Base-by-base conservation (phyloP, 805 yeast genomes). In the Yarrowia deformans region DNA sequence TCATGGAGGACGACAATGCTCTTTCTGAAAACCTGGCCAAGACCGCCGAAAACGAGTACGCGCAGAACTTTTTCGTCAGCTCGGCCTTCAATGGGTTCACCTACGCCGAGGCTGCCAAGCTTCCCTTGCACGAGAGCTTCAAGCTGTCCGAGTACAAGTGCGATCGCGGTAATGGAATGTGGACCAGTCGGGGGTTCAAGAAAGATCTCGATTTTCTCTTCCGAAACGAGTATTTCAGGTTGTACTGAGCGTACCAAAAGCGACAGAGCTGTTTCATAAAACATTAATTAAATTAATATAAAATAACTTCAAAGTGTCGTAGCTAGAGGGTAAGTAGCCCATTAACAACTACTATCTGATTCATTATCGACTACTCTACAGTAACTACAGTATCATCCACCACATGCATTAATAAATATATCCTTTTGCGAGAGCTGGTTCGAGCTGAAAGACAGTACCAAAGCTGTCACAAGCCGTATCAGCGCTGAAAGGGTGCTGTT, bases 11-110 rank as follows among this genome's bases (percentile, higher is more conserved):
- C 32, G 61, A 23, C 3, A 55, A 55, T 37, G 4, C 61, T 7
- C 46, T 55, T 19, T 55, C 61, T 4, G 61, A 55, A 37, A 55
- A 39, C 37, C 40, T 55, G 29, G 61, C 61, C 48, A 39, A 40
- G 37, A 55, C 61, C 3, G 61, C 37, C 19, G 61, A 55, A 37
- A 55, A 55, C 46, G 61, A 55, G 61, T 55, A 55, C 61, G 40
- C 40, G 48, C 45, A 39, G 61, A 55, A 55, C 46, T 55, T 55
- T 29, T 55, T 39, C 46, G 16, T 55, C 23, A 46, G 40, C 19
- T 39, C 45, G 3, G 61, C 61, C 37, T 55, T 40, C 61, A 55
- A 55, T 18, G 61, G 61, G 4, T 55, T 55, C 37, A 39, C 61
- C 1, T 55, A 55, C 61, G 8, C 37, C 16, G 46, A 55, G 37